Conservation (phyloP, 192 early-diverging fungal genomes). For the Backusella liffmaniae region DNA sequence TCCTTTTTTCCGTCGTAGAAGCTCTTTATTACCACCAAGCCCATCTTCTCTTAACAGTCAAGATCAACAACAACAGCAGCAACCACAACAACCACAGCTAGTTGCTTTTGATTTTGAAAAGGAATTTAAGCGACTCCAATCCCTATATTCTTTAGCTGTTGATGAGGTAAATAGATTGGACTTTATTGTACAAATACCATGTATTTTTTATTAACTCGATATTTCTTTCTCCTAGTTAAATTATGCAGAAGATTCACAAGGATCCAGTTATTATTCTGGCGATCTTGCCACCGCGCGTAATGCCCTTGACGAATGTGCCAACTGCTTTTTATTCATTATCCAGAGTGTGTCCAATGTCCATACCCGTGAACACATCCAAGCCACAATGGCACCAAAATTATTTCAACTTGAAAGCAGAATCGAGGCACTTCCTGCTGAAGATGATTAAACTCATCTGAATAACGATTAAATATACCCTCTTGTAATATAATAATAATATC, state of each 20-base stretch:
- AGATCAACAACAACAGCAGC: neutral
- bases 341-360: neutral
- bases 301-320: constrained; percentile 13
- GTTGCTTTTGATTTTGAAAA: neutral
- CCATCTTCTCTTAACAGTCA: neutral
- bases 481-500: neutral
- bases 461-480: neutral
- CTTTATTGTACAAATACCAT: neutral
- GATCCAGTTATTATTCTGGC: constrained; percentile 17
- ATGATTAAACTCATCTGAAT: neutral
- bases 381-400: constrained; percentile 12
- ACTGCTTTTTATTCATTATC: neutral
- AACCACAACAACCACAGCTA: neutral
- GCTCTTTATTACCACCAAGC: neutral
- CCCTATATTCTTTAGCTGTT: constrained; percentile 3
- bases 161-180: constrained; percentile 11
- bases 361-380: constrained; percentile 7
- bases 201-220: neutral
- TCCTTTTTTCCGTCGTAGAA: constrained; percentile 13
- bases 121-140: constrained; percentile 5
- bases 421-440: neutral
- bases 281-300: constrained; percentile 9
- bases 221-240: neutral
- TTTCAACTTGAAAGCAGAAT: constrained; percentile 1
- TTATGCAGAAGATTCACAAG: constrained; percentile 19